A percentile compares a stretch with the other conserved stretches of the same genome.
Evolutionary conservation across 352 stramenopile genomes (phyloP).

Genomic region (Phytophthora kernoviae): DNA sequence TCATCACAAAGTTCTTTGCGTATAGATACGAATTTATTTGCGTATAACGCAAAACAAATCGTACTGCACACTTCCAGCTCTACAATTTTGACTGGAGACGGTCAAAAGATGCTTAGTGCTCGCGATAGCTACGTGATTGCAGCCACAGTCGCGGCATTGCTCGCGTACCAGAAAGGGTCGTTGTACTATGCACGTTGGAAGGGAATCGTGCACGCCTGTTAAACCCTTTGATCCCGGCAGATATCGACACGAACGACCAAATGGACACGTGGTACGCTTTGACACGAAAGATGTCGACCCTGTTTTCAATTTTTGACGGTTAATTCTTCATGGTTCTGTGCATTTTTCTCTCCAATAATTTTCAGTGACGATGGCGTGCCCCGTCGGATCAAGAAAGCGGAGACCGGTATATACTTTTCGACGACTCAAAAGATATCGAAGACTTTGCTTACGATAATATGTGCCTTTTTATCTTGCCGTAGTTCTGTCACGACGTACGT

Average conservation of each 20-base stretch:
- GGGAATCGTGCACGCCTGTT: background rate
- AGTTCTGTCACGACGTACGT: background rate
- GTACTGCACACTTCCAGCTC: background rate
- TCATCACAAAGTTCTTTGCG: too few relatives aligned
- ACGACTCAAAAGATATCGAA: too few relatives aligned
- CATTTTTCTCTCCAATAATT: background rate
- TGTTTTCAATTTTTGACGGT: background rate
- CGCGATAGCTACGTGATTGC: background rate
- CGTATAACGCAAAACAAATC: too few relatives aligned
- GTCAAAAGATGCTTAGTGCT: background rate
- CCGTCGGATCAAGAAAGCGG: constrained; percentile 1
- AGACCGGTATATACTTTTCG: background rate
- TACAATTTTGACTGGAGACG: background rate
- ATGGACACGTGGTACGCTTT: background rate
- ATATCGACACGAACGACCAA: background rate
- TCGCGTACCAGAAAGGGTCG: background rate
- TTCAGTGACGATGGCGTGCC: background rate
- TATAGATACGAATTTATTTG: too few relatives aligned
- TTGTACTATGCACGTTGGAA: background rate
- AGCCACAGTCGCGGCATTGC: background rate
- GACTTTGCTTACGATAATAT: background rate
- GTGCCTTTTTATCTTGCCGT: background rate
- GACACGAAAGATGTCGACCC: background rate
- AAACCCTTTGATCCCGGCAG: background rate
- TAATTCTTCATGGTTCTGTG: background rate